Conservation (phyloP, 2,329 filamentous ascomycete genomes). For the Talaromyces sp. region DNA sequence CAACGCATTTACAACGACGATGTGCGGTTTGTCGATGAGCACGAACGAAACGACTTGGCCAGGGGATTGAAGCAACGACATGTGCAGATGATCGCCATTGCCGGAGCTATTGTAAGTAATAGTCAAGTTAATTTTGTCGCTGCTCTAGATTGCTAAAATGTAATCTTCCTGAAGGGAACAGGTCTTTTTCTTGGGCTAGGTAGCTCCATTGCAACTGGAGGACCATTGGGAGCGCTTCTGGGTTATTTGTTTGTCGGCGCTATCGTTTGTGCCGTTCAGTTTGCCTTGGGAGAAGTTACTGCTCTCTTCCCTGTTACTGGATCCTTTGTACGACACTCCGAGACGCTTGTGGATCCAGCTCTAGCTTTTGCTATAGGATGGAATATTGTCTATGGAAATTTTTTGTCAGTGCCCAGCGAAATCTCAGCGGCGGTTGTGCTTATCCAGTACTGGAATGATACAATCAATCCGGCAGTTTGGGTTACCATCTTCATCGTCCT, state of each 20-base stretch:
- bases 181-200: conserved; percentile 57
- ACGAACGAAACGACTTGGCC: conserved; percentile 49
- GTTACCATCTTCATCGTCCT: conserved; percentile 74
- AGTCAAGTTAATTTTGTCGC: not conserved
- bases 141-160: not conserved
- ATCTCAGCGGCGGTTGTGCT: conserved; percentile 47
- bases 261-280: conserved; percentile 50
- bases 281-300: conserved; percentile 56
- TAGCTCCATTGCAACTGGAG: conserved; percentile 49
- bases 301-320: conserved; percentile 53
- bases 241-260: conserved; percentile 52
- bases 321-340: conserved; percentile 52
- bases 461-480: conserved; percentile 56
- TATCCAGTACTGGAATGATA: conserved; percentile 43
- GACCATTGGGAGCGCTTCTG: conserved; percentile 51
- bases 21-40: conserved; percentile 26
- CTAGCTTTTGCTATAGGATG: conserved; percentile 50
- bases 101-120: conserved; percentile 40
- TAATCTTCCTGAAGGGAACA: conserved; percentile 35
- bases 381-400: conserved; percentile 41
- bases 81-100: conserved; percentile 44
- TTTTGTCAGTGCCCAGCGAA: conserved; percentile 47
- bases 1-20: conserved; percentile 1
- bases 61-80: conserved; percentile 45
- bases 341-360: conserved; percentile 55